Percentiles rank a stretch among this genome's conserved stretches.
These are phyloP conservation scores for Cicer chorassanicum DNA, from an alignment of 306 rosid species.

Conservation along the genomic window DNA sequence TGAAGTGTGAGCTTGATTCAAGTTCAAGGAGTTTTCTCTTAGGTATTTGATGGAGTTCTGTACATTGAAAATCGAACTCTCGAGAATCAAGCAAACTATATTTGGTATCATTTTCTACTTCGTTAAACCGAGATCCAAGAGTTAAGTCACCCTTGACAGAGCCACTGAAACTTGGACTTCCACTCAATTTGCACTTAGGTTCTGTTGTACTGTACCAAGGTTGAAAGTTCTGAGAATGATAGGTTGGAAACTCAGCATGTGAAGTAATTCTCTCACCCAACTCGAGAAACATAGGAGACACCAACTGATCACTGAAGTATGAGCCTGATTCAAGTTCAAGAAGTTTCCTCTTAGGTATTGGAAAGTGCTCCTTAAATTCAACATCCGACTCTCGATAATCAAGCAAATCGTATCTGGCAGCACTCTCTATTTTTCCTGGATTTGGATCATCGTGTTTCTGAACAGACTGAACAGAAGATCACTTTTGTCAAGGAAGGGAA, in stretches of 20 bases:
- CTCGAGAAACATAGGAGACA: slow-evolving; percentile 50
- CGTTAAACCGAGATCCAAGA: slow-evolving; percentile 44
- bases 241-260: slow-evolving; percentile 45
- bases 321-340: slow-evolving; percentile 53
- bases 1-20: slow-evolving; percentile 48
- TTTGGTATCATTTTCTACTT: slow-evolving; percentile 47
- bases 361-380: slow-evolving; percentile 50
- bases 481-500: slow-evolving; percentile 29
- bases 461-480: slow-evolving; percentile 53
- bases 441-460: slow-evolving; percentile 48
- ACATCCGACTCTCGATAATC: slow-evolving; percentile 50
- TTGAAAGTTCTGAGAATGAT: slow-evolving; percentile 36
- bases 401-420: slow-evolving; percentile 47
- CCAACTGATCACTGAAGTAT: slow-evolving; percentile 41
- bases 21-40: slow-evolving; percentile 47
- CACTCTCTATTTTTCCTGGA: slow-evolving; percentile 40
- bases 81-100: slow-evolving; percentile 49
- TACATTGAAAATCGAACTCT: slow-evolving; percentile 51
- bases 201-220: slow-evolving; percentile 48
- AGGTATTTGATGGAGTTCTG: slow-evolving; percentile 46
- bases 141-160: slow-evolving; percentile 37
- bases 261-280: slow-evolving; percentile 49
- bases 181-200: slow-evolving; percentile 47
- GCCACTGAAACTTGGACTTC: slow-evolving; percentile 45
- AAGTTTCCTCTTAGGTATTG: slow-evolving; percentile 45